Conservation (phyloP, 1,284 basidiomycete species). For the Polyporus tsugae region DNA sequence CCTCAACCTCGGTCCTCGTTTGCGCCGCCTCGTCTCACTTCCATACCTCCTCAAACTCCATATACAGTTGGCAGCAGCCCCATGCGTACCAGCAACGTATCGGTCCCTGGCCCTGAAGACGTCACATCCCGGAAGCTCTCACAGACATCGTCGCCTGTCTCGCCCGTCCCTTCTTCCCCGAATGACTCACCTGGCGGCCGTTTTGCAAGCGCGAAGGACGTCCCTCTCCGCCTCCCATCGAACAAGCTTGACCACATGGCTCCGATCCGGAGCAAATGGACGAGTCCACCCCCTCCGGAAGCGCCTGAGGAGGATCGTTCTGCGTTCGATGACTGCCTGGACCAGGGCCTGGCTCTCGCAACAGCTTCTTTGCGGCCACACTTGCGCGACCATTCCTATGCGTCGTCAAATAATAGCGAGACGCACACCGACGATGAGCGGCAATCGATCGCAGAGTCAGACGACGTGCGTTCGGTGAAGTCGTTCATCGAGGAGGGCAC, state of each 20-base stretch:
- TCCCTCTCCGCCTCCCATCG: constrained; percentile 50
- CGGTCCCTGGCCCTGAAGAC: constrained; percentile 50
- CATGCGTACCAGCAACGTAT: constrained; percentile 56
- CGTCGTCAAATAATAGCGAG: constrained; percentile 67
- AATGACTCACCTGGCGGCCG: constrained; percentile 35
- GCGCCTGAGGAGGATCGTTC: constrained; percentile 71
- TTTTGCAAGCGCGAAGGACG: constrained; percentile 31
- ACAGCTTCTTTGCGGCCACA: constrained; percentile 68
- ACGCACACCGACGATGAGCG: constrained; percentile 70
- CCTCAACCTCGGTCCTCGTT: constrained; percentile 56
- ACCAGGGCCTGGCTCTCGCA: constrained; percentile 68
- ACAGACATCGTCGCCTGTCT: constrained; percentile 26
- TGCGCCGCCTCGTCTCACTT: constrained; percentile 60
- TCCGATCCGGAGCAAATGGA: constrained; percentile 79
- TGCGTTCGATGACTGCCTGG: constrained; percentile 72
- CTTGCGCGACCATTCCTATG: constrained; percentile 52
- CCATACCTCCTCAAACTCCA: constrained; percentile 71
- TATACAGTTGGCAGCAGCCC: constrained; percentile 71
- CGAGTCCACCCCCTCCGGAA: constrained; percentile 81
- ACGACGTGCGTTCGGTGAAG: constrained; percentile 68
- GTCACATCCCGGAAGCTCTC: constrained; percentile 47
- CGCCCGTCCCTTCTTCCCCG: constrained; percentile 30
- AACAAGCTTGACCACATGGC: constrained; percentile 73
- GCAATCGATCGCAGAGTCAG: constrained; percentile 62
- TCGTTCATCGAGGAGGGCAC: constrained; percentile 61